A percentile compares a stretch with the other conserved stretches of the same genome.
Evolutionary conservation across 78 protist genomes (phyloP).

Genomic region (Speleostelium caveatum): DNA sequence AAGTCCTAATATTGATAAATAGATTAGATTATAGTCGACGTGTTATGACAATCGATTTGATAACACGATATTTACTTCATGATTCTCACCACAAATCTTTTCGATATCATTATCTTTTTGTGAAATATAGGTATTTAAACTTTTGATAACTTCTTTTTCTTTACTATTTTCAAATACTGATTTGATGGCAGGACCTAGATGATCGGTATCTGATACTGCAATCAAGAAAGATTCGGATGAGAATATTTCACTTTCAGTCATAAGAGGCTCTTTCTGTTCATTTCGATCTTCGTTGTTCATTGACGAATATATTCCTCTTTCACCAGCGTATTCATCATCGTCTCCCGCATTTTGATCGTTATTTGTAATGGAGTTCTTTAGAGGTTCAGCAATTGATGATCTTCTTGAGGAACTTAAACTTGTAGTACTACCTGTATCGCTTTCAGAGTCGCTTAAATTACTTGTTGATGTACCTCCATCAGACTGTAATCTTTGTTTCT

Average conservation of each 20-base stretch:
- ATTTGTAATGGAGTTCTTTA: background rate
- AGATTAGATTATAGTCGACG: too few relatives aligned
- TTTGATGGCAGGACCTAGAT: constrained; percentile 70
- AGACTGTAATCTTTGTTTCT: background rate
- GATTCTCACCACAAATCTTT: constrained; percentile 79
- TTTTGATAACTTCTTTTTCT: constrained; percentile 48
- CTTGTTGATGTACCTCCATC: too few relatives aligned
- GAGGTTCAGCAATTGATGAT: background rate
- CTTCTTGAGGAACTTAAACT: background rate
- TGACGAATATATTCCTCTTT: constrained; percentile 8
- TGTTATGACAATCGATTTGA: too few relatives aligned
- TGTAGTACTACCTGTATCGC: background rate
- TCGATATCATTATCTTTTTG: constrained; percentile 52
- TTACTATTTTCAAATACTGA: constrained; percentile 58
- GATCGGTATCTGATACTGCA: constrained; percentile 69
- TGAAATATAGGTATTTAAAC: constrained; percentile 18
- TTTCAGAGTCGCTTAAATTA: too few relatives aligned
- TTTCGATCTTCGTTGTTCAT: background rate
- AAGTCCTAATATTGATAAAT: too few relatives aligned
- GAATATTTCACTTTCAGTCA: constrained; percentile 20
- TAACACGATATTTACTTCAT: too few relatives aligned
- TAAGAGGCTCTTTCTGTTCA: background rate
- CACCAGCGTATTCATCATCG: background rate
- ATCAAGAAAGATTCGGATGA: constrained; percentile 42
- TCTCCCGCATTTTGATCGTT: background rate